Evolutionary conservation across 2,329 filamentous ascomycete genomes (phyloP), one percentile per base, ranked within the genome.

Genomic region (Fusarium albosuccineum): DNA sequence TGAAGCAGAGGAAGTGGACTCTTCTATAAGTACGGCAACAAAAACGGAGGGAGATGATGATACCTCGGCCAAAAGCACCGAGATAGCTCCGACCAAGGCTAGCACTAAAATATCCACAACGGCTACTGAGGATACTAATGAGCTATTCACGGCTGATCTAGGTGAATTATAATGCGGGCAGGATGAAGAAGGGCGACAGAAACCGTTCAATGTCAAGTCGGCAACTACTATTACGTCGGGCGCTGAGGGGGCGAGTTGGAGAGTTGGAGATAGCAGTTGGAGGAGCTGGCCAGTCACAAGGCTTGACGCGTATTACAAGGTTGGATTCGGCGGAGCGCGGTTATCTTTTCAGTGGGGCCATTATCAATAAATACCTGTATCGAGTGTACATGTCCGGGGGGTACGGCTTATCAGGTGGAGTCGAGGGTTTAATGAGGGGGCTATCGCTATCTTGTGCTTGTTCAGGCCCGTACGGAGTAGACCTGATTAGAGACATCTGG

Each of bases 261-360:
- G 22, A 22, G 22, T 22, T 22, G 22, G 22, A 22, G 22, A 22
- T 22, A 22, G 22, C 22, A 22, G 22, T 22, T 22, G 22, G 22
- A 22, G 22, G 22, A 22, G 22, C 22, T 22, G 22, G 22, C 62
- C 62, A 66, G 62, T 63, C n/a, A 62, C 22, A 39, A 54, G 10
- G 9, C 16, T 67, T 57, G 65, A 52, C 65, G 56, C 65, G 65
- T 45, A 37, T 58, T 59, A 37, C 42, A 48, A 17, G n/a, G 16
- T 33, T 41, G 51, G 51, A 40, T 50, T 57, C 27, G 22, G 61
- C 65, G 65, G 65, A 68, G 60, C 65, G 65, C 65, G 65, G 65
- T 70, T 69, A 69, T 69, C 66, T 67, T 40, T 9, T 42, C 8
- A 45, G 53, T 60, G 57, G 66, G 56, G 62, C 45, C 33, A 53